A percentile compares a stretch with the other conserved stretches of the same genome.
phyloP scores from a whole-genome alignment of 1,284 basidiomycete genomes.

The Volvariella volvacea region DNA sequence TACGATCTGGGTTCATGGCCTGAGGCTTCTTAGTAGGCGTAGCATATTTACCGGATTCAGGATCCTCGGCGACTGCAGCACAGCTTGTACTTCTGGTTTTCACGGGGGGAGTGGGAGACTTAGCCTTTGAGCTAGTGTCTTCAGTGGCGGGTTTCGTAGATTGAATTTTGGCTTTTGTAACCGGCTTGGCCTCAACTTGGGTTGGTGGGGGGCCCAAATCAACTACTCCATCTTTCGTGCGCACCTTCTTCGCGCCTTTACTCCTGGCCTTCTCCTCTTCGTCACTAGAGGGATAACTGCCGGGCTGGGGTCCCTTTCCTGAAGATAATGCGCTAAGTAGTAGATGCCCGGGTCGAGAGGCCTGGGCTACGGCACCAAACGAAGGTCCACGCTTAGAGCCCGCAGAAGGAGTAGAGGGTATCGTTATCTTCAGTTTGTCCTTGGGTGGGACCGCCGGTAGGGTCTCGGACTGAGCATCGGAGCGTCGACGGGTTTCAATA shows the following conservation, averaged over 20 bases:
- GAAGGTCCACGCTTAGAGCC: conserved; percentile 38
- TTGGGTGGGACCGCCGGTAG: conserved; percentile 23
- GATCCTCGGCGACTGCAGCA: conserved; percentile 9
- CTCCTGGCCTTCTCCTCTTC: conserved; percentile 66
- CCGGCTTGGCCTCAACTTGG: too few relatives aligned
- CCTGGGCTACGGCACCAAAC: conserved; percentile 37
- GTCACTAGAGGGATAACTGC: conserved; percentile 55
- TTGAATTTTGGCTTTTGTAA: too few relatives aligned
- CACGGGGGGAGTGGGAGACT: background rate
- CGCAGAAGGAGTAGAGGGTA: conserved; percentile 7
- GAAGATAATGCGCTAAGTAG: conserved; percentile 14
- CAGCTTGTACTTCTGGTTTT: conserved; percentile 8
- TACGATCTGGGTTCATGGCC: conserved; percentile 45
- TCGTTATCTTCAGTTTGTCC: conserved; percentile 15
- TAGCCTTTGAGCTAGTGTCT: background rate
- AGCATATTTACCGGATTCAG: conserved; percentile 3
- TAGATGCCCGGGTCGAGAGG: conserved; percentile 21
- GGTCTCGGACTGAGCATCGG: conserved; percentile 8
- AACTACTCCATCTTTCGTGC: conserved; percentile 29
- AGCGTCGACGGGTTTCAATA: too few relatives aligned
- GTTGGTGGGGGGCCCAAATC: too few relatives aligned
- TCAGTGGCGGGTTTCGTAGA: too few relatives aligned
- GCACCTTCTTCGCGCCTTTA: conserved; percentile 55
- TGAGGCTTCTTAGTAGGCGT: conserved; percentile 9
- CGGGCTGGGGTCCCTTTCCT: conserved; percentile 18